phyloP scores from a whole-genome alignment of 345 rosid genomes.

The Mallotus nudiflorus region DNA sequence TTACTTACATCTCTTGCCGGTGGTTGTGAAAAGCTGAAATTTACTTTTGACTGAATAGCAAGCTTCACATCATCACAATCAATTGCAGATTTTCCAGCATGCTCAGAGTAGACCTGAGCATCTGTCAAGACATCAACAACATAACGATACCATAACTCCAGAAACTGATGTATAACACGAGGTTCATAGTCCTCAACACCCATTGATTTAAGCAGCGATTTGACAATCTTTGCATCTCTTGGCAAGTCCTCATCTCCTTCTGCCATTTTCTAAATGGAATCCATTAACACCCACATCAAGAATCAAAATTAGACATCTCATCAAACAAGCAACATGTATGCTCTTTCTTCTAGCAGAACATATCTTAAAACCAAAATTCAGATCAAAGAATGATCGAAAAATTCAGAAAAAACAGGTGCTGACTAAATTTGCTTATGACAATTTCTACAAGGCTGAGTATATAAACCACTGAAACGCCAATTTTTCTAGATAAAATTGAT shows the following conservation, averaged over 20 bases:
- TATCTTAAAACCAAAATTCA: neutral
- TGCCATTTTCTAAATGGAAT: slow-evolving; percentile 14
- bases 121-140: slow-evolving; percentile 78
- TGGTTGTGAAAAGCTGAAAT: slow-evolving; percentile 91
- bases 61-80: slow-evolving; percentile 90
- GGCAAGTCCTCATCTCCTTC: slow-evolving; percentile 52
- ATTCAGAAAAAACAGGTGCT: neutral
- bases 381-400: neutral
- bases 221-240: slow-evolving; percentile 86
- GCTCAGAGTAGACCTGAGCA: slow-evolving; percentile 90
- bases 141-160: slow-evolving; percentile 90
- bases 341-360: neutral
- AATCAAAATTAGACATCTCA: slow-evolving; percentile 8
- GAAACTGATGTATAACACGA: slow-evolving; percentile 79
- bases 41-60: slow-evolving; percentile 85
- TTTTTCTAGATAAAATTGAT: too few relatives aligned
- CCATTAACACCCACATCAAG: neutral
- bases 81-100: slow-evolving; percentile 73
- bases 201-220: slow-evolving; percentile 80
- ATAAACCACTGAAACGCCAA: too few relatives aligned
- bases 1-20: slow-evolving; percentile 82
- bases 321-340: neutral
- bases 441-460: too few relatives aligned
- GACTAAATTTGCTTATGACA: neutral
- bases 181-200: slow-evolving; percentile 94